These are phyloP conservation scores for Ogataea polymorpha DNA, from an alignment of 805 yeast species.

Conservation along the genomic window DNA sequence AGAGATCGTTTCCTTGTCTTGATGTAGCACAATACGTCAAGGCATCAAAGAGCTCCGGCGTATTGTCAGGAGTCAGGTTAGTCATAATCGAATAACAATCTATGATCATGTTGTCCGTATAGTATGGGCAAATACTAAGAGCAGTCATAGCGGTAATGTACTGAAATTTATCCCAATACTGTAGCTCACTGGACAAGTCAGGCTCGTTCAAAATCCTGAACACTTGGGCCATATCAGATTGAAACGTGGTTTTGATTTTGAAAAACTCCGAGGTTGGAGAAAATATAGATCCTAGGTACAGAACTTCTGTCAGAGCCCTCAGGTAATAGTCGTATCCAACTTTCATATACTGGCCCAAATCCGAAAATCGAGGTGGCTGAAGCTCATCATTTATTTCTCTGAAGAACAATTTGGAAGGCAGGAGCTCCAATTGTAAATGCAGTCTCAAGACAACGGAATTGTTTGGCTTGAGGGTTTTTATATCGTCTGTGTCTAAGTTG, in stretches of 20 bases:
- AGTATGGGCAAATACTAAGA: conserved; percentile 47
- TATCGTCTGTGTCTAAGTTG: conserved; percentile 40
- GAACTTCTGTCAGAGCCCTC: conserved; percentile 52
- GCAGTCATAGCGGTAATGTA: conserved; percentile 33
- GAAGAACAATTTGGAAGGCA: conserved; percentile 49
- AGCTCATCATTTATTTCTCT: conserved; percentile 30
- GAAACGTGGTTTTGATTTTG: conserved; percentile 16
- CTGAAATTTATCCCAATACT: conserved; percentile 24
- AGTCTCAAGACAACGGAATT: conserved; percentile 49
- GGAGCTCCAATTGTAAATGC: conserved; percentile 52
- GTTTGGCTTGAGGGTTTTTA: conserved; percentile 53
- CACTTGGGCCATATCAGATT: conserved; percentile 20
- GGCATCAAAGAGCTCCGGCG: conserved; percentile 58
- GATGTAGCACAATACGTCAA: conserved; percentile 47
- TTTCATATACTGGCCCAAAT: conserved; percentile 24
- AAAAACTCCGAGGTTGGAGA: conserved; percentile 24
- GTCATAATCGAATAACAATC: conserved; percentile 43
- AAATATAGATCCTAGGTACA: conserved; percentile 38
- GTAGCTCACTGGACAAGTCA: conserved; percentile 21
- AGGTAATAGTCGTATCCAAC: conserved; percentile 46
- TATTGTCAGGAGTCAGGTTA: conserved; percentile 40
- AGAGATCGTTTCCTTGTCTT: conserved; percentile 45
- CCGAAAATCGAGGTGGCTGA: conserved; percentile 28
- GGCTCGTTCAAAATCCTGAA: conserved; percentile 26
- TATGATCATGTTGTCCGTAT: conserved; percentile 46